Percentiles rank a stretch among this genome's conserved stretches.
Evolutionary conservation across 2,329 filamentous ascomycete species (phyloP).

Genomic region (Tolypocladium endophyticum): DNA sequence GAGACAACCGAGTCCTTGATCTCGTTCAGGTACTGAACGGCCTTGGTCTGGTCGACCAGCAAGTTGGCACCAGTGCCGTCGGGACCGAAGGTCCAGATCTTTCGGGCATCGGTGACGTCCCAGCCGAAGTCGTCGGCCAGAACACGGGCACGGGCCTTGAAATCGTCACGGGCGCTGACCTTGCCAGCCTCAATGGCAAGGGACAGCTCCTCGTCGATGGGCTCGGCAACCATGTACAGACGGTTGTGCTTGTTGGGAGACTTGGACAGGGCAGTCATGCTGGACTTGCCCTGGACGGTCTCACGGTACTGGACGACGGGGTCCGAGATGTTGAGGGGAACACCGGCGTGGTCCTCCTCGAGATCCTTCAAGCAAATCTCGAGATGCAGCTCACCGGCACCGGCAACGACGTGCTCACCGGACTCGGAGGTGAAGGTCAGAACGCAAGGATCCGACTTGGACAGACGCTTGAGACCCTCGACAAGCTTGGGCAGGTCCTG

Average conservation of each 20-base stretch:
- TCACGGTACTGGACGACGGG: slow-evolving; percentile 98
- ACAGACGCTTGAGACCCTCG: slow-evolving; percentile 99
- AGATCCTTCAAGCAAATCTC: slow-evolving; percentile 99
- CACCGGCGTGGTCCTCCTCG: slow-evolving; percentile 97
- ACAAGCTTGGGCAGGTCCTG: slow-evolving; percentile 99
- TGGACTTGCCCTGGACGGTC: slow-evolving; percentile 74
- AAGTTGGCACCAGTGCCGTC: slow-evolving; percentile 97
- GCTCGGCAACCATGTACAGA: slow-evolving; percentile 91
- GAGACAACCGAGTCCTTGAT: slow-evolving; percentile 99
- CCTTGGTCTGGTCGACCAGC: slow-evolving; percentile 99
- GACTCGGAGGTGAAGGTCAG: slow-evolving; percentile 81
- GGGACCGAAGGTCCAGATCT: slow-evolving; percentile 99
- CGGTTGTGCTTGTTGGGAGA: slow-evolving; percentile 99
- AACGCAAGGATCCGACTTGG: slow-evolving; percentile 99
- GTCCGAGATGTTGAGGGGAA: slow-evolving; percentile 95
- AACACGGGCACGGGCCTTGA: slow-evolving; percentile 95
- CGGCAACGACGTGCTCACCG: slow-evolving; percentile 97
- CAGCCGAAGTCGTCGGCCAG: slow-evolving; percentile 95
- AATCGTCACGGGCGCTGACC: slow-evolving; percentile 91
- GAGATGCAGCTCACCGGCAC: slow-evolving; percentile 98
- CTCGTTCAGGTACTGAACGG: slow-evolving; percentile 99
- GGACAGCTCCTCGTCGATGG: slow-evolving; percentile 83
- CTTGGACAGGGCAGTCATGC: slow-evolving; percentile 96
- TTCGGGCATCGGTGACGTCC: slow-evolving; percentile 99
- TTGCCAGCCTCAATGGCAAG: slow-evolving; percentile 85